A percentile compares a stretch with the other conserved stretches of the same genome.
phyloP scores from a whole-genome alignment of 2,329 filamentous ascomycete species.

The Cadophora luteo-olivacea region DNA sequence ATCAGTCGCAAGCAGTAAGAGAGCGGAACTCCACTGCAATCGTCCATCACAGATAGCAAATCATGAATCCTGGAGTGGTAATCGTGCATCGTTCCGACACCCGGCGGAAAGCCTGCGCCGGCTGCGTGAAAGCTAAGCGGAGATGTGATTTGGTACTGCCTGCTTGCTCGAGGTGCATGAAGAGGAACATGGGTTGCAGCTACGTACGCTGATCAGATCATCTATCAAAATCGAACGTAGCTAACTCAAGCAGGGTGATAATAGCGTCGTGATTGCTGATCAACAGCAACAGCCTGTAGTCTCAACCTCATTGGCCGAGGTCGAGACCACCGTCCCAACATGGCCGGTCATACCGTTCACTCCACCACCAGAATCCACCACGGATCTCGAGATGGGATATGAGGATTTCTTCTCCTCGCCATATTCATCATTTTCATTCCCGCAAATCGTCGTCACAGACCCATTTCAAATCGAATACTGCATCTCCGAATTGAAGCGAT shows the following conservation, averaged over 20 bases:
- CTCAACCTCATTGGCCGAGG: background rate
- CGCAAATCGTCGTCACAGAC: constrained; percentile 9
- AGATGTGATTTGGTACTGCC: constrained; percentile 39
- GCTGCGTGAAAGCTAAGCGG: constrained; percentile 38
- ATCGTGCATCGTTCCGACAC: constrained; percentile 22
- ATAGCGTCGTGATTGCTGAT: background rate
- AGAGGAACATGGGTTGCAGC: constrained; percentile 27
- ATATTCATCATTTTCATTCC: constrained; percentile 25
- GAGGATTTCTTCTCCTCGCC: constrained; percentile 18
- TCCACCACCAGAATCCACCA: constrained; percentile 5
- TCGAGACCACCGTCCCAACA: background rate
- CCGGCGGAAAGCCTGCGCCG: constrained; percentile 34
- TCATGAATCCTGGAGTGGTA: constrained; percentile 4
- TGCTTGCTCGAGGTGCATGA: constrained; percentile 33
- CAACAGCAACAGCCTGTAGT: background rate
- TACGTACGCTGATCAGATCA: constrained; percentile 31
- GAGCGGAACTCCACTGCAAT: constrained; percentile 9
- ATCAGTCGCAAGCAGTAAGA: background rate
- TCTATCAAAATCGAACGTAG: background rate
- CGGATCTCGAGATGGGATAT: too few relatives aligned
- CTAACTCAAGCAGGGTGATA: background rate
- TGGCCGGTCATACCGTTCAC: background rate
- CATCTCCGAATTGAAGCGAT: constrained; percentile 27
- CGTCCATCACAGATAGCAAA: background rate
- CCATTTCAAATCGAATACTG: constrained; percentile 26